Evolutionary conservation across 306 rosid species (phyloP).

Genomic region (Pachyrhizus erosus): DNA sequence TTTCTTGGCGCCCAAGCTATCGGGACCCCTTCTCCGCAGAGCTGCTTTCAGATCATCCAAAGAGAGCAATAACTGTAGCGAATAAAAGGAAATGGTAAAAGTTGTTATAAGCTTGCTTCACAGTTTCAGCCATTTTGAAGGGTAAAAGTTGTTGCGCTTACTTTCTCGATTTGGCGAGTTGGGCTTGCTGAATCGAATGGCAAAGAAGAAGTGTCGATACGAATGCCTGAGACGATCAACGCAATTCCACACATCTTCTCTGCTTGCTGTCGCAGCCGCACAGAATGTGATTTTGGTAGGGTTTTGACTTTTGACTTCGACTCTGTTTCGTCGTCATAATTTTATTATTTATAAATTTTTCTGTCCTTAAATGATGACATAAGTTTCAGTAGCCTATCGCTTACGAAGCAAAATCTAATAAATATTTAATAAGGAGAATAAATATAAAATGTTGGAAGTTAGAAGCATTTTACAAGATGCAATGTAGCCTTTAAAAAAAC

Average conservation of each 20-base stretch:
- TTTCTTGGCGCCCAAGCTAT: conserved; percentile 69
- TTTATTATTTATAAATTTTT: neutral
- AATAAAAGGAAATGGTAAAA: neutral
- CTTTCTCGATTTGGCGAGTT: conserved; percentile 53
- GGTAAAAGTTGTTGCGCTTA: conserved; percentile 30
- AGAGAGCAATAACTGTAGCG: conserved; percentile 52
- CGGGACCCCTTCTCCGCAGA: conserved; percentile 87
- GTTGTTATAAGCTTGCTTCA: neutral
- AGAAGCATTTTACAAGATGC: too few relatives aligned
- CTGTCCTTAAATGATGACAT: rapidly evolving
- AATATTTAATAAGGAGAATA: too few relatives aligned
- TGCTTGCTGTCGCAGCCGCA: neutral
- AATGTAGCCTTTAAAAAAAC: too few relatives aligned
- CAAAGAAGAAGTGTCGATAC: conserved; percentile 53
- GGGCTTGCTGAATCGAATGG: conserved; percentile 43
- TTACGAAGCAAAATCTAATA: too few relatives aligned
- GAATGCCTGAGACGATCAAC: conserved; percentile 70
- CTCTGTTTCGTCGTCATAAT: neutral
- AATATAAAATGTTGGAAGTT: too few relatives aligned
- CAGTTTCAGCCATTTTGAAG: neutral
- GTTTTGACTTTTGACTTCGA: conserved; percentile 35
- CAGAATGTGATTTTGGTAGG: conserved; percentile 6
- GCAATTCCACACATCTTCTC: conserved; percentile 90
- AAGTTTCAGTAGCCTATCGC: conserved; percentile 81
- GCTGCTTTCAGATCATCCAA: conserved; percentile 67